Evolutionary conservation across 2,329 filamentous ascomycete genomes (phyloP).

Genomic region (Xylariomycetidae sp.): DNA sequence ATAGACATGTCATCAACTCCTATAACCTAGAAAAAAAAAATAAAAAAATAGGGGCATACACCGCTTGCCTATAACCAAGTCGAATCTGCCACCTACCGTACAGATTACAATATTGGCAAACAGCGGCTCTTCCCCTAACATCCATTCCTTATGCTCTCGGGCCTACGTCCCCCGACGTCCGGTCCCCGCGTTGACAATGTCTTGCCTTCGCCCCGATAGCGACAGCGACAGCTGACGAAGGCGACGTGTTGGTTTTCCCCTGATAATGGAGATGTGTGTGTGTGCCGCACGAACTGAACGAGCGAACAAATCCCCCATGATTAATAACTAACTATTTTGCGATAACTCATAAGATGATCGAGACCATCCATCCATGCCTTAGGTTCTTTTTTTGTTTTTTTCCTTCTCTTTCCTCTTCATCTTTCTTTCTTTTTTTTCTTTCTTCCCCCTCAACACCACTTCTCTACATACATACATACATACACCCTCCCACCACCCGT

Average conservation of each 20-base stretch:
- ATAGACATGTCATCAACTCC: neutral
- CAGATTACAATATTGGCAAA: too few relatives aligned
- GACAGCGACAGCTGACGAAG: too few relatives aligned
- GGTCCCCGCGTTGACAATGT: too few relatives aligned
- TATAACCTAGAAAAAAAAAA: neutral
- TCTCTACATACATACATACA: neutral
- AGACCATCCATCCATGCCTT: conserved; percentile 13
- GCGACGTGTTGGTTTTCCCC: too few relatives aligned
- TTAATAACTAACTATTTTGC: too few relatives aligned
- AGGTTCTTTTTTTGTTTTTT: too few relatives aligned
- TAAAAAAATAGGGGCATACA: neutral
- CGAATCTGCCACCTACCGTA: too few relatives aligned
- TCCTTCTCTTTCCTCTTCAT: conserved; percentile 24
- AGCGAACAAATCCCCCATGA: conserved; percentile 10
- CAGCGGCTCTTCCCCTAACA: too few relatives aligned
- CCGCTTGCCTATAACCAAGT: neutral
- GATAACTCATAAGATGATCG: conserved; percentile 12
- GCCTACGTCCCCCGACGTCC: too few relatives aligned
- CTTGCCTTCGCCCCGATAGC: too few relatives aligned
- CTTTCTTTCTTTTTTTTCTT: neutral
- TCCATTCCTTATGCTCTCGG: too few relatives aligned
- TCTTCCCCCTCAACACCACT: neutral
- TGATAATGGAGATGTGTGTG: neutral
- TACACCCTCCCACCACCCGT: too few relatives aligned
- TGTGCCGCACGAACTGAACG: neutral